Conservation (phyloP, 768 basidiomycete species). For the Lepiota venenata region DNA sequence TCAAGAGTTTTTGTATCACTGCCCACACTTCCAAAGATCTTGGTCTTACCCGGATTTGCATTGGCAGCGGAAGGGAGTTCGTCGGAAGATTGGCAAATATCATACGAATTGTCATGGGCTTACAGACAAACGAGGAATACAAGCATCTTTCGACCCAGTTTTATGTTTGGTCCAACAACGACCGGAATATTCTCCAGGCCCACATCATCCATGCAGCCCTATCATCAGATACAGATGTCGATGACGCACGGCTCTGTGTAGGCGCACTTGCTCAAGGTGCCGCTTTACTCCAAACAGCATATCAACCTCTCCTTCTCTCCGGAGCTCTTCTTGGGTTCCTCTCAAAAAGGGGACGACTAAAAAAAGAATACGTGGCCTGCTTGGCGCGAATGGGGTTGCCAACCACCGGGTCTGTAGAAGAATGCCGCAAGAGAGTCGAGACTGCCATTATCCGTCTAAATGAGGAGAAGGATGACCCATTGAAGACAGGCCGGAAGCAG, state of each 20-base stretch:
- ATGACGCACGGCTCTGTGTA: constrained; percentile 42
- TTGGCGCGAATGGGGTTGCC: constrained; percentile 37
- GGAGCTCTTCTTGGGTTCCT: constrained; percentile 41
- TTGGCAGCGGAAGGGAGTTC: constrained; percentile 22
- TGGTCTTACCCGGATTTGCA: constrained; percentile 22
- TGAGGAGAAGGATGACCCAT: constrained; percentile 20
- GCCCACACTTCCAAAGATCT: constrained; percentile 23
- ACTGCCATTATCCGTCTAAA: constrained; percentile 32
- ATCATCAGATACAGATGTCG: constrained; percentile 22
- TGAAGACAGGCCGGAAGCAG: constrained; percentile 12
- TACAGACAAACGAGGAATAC: constrained; percentile 15
- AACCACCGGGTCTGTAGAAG: constrained; percentile 32
- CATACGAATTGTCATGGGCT: constrained; percentile 30
- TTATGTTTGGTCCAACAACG: constrained; percentile 42
- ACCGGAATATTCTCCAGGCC: constrained; percentile 35
- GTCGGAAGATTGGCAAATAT: constrained; percentile 32
- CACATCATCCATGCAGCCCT: constrained; percentile 42
- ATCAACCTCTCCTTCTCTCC: constrained; percentile 44
- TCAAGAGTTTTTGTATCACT: constrained; percentile 35
- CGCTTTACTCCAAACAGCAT: constrained; percentile 43
- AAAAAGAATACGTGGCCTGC: constrained; percentile 35
- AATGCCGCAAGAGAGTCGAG: constrained; percentile 34
- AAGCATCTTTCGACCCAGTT: constrained; percentile 35
- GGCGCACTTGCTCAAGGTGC: constrained; percentile 48
- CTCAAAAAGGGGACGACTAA: constrained; percentile 28